A percentile compares a stretch with the other conserved stretches of the same genome.
phyloP scores from a whole-genome alignment of 1,139 yeast genomes.

The Hyphopichia wangnamkhiaoensis region DNA sequence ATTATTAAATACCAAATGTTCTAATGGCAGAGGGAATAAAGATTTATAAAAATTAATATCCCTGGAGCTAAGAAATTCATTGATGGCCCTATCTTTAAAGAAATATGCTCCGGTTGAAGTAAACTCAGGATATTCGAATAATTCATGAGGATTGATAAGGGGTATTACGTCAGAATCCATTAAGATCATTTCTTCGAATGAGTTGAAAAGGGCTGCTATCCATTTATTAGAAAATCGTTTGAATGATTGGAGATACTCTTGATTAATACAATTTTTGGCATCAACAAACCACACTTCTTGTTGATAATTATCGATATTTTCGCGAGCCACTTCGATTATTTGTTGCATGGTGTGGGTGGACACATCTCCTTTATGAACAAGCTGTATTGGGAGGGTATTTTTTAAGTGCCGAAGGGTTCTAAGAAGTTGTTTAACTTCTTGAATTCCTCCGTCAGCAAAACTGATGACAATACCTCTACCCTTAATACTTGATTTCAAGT shows the following conservation, averaged over 20 bases:
- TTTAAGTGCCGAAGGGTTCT: constrained; percentile 26
- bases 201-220: constrained; percentile 36
- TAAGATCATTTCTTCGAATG: constrained; percentile 38
- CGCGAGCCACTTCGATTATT: background rate
- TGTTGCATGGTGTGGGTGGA: constrained; percentile 6
- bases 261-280: constrained; percentile 22
- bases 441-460: constrained; percentile 18
- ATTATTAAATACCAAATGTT: background rate
- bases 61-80: constrained; percentile 15
- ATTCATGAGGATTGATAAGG: constrained; percentile 22
- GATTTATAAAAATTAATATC: constrained; percentile 21
- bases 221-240: constrained; percentile 45
- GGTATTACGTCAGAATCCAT: constrained; percentile 43
- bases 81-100: constrained; percentile 40
- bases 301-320: constrained; percentile 9
- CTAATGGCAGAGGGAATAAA: constrained; percentile 20
- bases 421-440: constrained; percentile 23
- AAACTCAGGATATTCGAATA: constrained; percentile 31
- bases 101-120: constrained; percentile 31
- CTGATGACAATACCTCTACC: constrained; percentile 31
- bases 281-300: constrained; percentile 37
- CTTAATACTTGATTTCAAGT: constrained; percentile 14
- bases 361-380: constrained; percentile 24
- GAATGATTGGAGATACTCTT: constrained; percentile 21
- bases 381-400: constrained; percentile 27